These are phyloP conservation scores for Tricholomella constricta DNA, from an alignment of 768 basidiomycete genomes.

Conservation along the genomic window DNA sequence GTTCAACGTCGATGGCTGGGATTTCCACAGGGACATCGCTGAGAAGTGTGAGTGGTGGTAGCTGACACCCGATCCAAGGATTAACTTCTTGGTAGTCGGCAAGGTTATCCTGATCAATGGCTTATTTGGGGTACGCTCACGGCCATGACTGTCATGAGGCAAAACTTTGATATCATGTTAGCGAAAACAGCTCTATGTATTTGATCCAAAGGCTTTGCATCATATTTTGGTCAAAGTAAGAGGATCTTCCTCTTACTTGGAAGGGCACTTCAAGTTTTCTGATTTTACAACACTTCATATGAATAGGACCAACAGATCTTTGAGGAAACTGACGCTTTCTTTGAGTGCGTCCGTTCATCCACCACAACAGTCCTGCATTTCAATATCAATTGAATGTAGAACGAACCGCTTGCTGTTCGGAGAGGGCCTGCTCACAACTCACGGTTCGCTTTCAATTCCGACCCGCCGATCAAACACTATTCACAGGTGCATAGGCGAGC, in stretches of 20 bases:
- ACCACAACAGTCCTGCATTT: too few relatives aligned
- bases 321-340: conserved; percentile 14
- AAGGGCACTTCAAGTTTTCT: too few relatives aligned
- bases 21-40: conserved; percentile 9
- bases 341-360: conserved; percentile 6
- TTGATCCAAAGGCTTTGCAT: conserved; percentile 17
- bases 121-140: conserved; percentile 10
- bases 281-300: not conserved
- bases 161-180: not conserved
- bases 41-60: conserved; percentile 5
- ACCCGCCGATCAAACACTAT: not conserved
- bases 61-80: not conserved
- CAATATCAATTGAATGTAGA: not conserved
- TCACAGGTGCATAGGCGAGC: conserved; percentile 3
- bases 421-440: conserved; percentile 12
- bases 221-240: conserved; percentile 16
- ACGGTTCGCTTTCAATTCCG: conserved; percentile 8
- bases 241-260: not conserved
- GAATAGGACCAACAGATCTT: conserved; percentile 15
- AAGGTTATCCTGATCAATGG: conserved; percentile 8
- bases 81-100: conserved; percentile 5
- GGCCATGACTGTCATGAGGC: not conserved
- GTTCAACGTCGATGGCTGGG: conserved; percentile 9
- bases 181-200: conserved; percentile 6
- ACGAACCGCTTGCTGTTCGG: conserved; percentile 11